Percentiles rank a stretch among this genome's conserved stretches.
Evolutionary conservation across 306 rosid genomes (phyloP).

Genomic region (Vigna mungo): DNA sequence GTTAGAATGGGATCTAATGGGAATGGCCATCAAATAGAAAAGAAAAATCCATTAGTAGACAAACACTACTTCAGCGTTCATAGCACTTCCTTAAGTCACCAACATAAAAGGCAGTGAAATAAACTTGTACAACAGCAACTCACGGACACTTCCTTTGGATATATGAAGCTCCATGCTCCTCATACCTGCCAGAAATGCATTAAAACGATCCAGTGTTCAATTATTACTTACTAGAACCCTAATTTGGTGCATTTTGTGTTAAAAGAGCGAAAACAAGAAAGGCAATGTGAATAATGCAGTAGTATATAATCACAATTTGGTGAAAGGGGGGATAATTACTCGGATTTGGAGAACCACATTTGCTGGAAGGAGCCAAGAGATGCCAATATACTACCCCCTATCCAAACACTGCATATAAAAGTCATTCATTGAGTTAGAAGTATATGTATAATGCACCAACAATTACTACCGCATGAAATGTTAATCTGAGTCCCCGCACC

Average conservation of each 20-base stretch:
- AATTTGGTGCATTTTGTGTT: not conserved
- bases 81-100: constrained; percentile 35
- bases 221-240: not conserved
- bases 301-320: not conserved
- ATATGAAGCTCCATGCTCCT: constrained; percentile 98
- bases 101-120: constrained; percentile 22
- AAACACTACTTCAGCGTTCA: constrained; percentile 20
- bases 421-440: constrained; percentile 31
- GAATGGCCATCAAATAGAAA: constrained; percentile 9
- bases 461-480: constrained; percentile 37
- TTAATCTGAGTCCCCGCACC: constrained; percentile 31
- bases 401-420: constrained; percentile 82
- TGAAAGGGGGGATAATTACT: constrained; percentile 56
- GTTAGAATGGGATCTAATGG: constrained; percentile 36
- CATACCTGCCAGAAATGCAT: constrained; percentile 67
- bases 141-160: constrained; percentile 95
- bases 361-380: constrained; percentile 99
- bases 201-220: constrained; percentile 7
- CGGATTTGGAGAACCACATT: constrained; percentile 90
- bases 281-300: not conserved
- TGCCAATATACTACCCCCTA: constrained; percentile 98
- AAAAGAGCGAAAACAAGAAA: not conserved
- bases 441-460: constrained; percentile 14
- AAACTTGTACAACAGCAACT: constrained; percentile 39
- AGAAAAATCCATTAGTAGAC: constrained; percentile 17